These are phyloP conservation scores for Fusarium acutatum DNA, from an alignment of 2,329 filamentous ascomycete species.

Conservation along the genomic window DNA sequence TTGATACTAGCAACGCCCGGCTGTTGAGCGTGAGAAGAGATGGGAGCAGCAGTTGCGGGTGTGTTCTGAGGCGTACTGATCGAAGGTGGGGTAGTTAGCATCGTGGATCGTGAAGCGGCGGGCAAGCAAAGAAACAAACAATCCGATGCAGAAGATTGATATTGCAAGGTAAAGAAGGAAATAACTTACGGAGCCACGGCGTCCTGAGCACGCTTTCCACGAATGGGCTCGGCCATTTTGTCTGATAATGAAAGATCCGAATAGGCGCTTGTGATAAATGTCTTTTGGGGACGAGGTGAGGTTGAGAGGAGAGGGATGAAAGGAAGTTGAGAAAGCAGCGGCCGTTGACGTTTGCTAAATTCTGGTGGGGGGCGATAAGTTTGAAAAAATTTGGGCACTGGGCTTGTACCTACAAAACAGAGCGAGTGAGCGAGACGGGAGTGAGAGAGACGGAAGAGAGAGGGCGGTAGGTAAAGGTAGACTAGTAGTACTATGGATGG, in stretches of 20 bases:
- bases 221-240: conserved; percentile 70
- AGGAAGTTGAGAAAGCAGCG: conserved; percentile 47
- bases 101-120: conserved; percentile 34
- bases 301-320: conserved; percentile 45
- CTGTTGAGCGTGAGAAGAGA: conserved; percentile 96
- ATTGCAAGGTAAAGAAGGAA: conserved; percentile 17
- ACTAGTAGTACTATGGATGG: not conserved
- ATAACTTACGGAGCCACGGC: conserved; percentile 66
- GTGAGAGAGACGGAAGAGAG: not conserved
- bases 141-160: conserved; percentile 13
- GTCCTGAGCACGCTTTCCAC: conserved; percentile 68
- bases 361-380: conserved; percentile 51
- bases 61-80: conserved; percentile 97
- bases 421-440: conserved; percentile 8
- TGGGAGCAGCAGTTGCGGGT: conserved; percentile 92
- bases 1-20: conserved; percentile 94
- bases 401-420: conserved; percentile 34
- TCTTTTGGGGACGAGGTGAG: conserved; percentile 41
- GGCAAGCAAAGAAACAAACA: conserved; percentile 35
- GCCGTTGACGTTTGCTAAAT: conserved; percentile 51
- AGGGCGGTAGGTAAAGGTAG: not conserved
- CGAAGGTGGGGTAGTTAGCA: conserved; percentile 58
- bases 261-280: conserved; percentile 43
- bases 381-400: conserved; percentile 48
- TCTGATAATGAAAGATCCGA: conserved; percentile 43